phyloP scores from a whole-genome alignment of 1,284 basidiomycete species.

The Leucoagaricus sp. region DNA sequence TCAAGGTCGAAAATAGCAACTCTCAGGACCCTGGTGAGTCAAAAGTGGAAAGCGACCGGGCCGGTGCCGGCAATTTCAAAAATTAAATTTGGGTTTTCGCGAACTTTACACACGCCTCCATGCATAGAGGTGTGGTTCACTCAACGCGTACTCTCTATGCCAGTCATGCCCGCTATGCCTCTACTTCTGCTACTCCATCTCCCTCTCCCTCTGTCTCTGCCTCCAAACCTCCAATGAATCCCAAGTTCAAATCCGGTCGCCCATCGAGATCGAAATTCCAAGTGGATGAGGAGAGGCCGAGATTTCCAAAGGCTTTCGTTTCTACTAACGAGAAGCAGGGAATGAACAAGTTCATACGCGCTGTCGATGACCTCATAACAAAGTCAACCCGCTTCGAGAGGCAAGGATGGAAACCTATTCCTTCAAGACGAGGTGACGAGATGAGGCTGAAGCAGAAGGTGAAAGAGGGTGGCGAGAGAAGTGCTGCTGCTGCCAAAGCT shows the following conservation, averaged over 20 bases:
- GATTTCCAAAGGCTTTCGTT: too few relatives aligned
- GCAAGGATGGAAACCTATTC: conserved; percentile 18
- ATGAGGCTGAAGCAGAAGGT: conserved; percentile 17
- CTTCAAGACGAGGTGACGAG: conserved; percentile 21
- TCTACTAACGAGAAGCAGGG: too few relatives aligned
- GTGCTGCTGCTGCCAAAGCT: neutral
- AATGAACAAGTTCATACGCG: neutral
- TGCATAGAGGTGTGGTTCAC: conserved; percentile 7
- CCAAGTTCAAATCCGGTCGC: too few relatives aligned
- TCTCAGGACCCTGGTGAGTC: too few relatives aligned
- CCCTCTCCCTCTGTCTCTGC: too few relatives aligned
- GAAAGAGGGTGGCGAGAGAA: neutral
- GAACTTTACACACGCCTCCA: neutral
- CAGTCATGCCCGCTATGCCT: conserved; percentile 3
- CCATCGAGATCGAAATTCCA: too few relatives aligned
- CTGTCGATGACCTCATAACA: neutral
- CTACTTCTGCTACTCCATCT: neutral
- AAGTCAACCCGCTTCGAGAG: neutral
- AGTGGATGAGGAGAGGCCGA: too few relatives aligned
- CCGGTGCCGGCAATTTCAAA: neutral
- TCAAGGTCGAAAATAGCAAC: neutral
- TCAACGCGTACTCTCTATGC: neutral
- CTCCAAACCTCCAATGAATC: too few relatives aligned
- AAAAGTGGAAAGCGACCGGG: conserved; percentile 4
- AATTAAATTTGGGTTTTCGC: neutral